Conservation (phyloP, 352 stramenopile genomes). For the Phytophthora idaei region DNA sequence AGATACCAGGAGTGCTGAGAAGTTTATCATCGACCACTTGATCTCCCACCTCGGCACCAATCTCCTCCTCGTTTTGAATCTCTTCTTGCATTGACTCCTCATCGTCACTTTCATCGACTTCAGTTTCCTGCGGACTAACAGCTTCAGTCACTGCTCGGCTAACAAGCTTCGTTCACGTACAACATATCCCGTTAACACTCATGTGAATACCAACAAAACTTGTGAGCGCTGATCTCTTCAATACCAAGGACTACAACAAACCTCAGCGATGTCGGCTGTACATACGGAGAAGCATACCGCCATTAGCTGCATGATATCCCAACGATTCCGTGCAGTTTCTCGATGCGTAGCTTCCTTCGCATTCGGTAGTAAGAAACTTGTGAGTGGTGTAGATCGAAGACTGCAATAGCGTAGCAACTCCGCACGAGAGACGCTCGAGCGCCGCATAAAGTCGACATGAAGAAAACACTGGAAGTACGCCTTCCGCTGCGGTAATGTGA, state of each 20-base stretch:
- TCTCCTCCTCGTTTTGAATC: background rate
- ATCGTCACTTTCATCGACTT: constrained; percentile 8
- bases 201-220: background rate
- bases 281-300: constrained; percentile 63
- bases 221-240: background rate
- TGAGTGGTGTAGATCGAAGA: constrained; percentile 42
- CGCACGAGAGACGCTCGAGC: constrained; percentile 48
- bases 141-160: constrained; percentile 31
- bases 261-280: constrained; percentile 48
- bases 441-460: constrained; percentile 63
- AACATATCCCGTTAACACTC: background rate
- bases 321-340: constrained; percentile 41
- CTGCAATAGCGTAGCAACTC: constrained; percentile 69
- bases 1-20: constrained; percentile 11
- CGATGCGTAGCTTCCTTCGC: constrained; percentile 42
- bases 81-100: constrained; percentile 14
- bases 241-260: background rate
- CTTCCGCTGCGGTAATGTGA: constrained; percentile 62
- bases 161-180: constrained; percentile 24
- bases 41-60: background rate
- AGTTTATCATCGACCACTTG: background rate
- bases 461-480: constrained; percentile 70
- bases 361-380: constrained; percentile 44
- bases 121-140: background rate
- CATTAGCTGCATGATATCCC: constrained; percentile 66